Conservation (phyloP, 2,329 filamentous ascomycete species). For the Phymatotrichopsis omnivora region DNA sequence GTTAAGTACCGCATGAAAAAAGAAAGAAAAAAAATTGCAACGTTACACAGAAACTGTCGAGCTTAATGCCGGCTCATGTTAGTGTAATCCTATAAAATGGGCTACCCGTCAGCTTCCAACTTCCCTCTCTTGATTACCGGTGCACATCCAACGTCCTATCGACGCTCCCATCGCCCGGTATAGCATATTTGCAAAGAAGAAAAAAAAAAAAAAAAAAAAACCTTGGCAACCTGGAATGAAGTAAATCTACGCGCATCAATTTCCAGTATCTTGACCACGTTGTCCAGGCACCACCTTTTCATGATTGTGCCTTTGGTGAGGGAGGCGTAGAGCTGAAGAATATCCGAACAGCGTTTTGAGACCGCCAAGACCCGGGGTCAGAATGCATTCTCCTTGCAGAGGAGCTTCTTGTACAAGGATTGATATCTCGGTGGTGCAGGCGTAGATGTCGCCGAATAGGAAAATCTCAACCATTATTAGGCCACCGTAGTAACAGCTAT, state of each 20-base stretch:
- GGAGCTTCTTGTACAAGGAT: conserved; percentile 66
- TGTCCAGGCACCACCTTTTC: conserved; percentile 72
- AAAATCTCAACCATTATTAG: conserved; percentile 88
- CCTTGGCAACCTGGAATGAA: conserved; percentile 93
- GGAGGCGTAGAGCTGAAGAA: conserved; percentile 77
- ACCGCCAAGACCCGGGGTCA: conserved; percentile 34
- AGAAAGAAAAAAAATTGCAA: too few relatives aligned
- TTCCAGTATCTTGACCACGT: conserved; percentile 59
- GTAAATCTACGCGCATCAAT: conserved; percentile 86
- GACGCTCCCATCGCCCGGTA: conserved; percentile 36
- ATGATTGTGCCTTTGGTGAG: conserved; percentile 75
- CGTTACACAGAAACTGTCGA: too few relatives aligned
- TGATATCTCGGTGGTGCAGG: conserved; percentile 65
- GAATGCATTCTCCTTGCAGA: conserved; percentile 82
- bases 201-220: conserved; percentile 83
- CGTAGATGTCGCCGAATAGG: conserved; percentile 86
- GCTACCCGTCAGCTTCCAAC: neutral
- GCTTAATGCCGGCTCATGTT: too few relatives aligned
- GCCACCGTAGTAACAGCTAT: conserved; percentile 75
- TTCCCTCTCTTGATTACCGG: conserved; percentile 29
- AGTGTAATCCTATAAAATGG: too few relatives aligned
- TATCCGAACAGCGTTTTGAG: conserved; percentile 35
- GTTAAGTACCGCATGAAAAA: too few relatives aligned
- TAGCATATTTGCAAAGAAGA: conserved; percentile 84
- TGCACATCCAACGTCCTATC: conserved; percentile 38